phyloP scores from a whole-genome alignment of 257 asterid species.

The Solanum ossicruentum region DNA sequence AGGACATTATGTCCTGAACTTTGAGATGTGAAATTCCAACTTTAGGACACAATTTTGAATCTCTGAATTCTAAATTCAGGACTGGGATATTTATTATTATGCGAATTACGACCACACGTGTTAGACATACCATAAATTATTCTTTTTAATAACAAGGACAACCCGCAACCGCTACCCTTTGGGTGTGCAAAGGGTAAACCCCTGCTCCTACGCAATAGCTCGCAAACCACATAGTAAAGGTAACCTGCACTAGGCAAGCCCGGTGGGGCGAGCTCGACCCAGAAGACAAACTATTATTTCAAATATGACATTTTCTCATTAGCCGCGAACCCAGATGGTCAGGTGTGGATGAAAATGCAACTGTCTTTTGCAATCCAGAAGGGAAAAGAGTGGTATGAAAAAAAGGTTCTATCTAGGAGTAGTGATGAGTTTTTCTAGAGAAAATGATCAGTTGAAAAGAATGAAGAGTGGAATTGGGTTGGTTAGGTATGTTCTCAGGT shows the following conservation, averaged over 20 bases:
- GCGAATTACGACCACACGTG: background rate
- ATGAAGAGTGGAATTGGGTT: background rate
- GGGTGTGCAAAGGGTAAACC: too few relatives aligned
- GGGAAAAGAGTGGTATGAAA: background rate
- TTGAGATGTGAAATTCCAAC: background rate
- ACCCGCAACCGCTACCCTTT: too few relatives aligned
- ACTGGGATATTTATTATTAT: background rate
- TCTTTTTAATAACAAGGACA: too few relatives aligned
- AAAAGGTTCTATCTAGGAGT: background rate
- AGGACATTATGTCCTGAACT: background rate
- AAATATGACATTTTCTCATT: background rate
- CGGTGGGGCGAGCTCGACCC: too few relatives aligned
- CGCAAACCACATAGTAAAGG: too few relatives aligned
- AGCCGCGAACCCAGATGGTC: background rate
- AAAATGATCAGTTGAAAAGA: background rate
- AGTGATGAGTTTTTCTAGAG: background rate
- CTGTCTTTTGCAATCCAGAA: background rate
- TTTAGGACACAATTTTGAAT: background rate
- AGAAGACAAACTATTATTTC: background rate
- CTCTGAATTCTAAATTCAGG: background rate
- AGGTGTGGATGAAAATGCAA: background rate
- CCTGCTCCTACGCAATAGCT: too few relatives aligned
- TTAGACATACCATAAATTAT: background rate
- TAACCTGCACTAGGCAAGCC: too few relatives aligned
- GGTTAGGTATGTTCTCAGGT: background rate